Base-by-base conservation (phyloP, 2,329 filamentous ascomycete genomes). In the Diaporthe aspalathi region DNA sequence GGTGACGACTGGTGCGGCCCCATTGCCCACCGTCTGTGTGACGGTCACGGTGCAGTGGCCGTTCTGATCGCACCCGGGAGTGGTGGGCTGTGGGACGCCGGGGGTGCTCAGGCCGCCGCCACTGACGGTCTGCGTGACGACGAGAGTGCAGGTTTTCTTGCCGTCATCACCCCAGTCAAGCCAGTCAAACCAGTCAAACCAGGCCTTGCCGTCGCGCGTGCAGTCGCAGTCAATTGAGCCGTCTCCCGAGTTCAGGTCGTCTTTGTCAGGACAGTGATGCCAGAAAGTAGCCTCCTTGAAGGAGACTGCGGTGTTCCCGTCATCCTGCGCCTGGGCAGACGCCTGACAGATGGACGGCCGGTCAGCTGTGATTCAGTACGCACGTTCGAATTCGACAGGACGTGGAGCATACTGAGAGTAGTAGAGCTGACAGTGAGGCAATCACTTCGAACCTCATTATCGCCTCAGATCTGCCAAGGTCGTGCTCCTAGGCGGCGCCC, bases 11-110 rank as follows among this genome's bases (percentile, higher is more conserved):
- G 60, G 60, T 7, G 7, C 17, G 20, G n/a, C 38, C 3, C 60
- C 60, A 8, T 50, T 9, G 3, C n/a, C n/a, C n/a, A 65, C 43
- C 49, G 60, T 63, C 6, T 49, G 20, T 14, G 60, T 63, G 43
- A 63, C 60, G 27, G 60, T 63, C 20, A 63, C 60, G 27, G 57
- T 63, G 57, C 57, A 63, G 43, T 47, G 57, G 20, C 57, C 57
- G 9, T 63, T 35, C 20, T 47, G 20, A 32, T 63, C 57, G 40
- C 57, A 63, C 3, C 57, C 57, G 12, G 57, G 43, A 9, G 57
- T 49, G 56, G n/a, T 22, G 43, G 57, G 43, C 6, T 63, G 24
- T 14, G 57, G 57, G 5, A 63, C 35, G 17, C 40, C 40, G 3
- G 57, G 57, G 17, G 22, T 22, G 4, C 43, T 63, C 27, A n/a